These are phyloP conservation scores for Psilocybe subaeruginosa DNA, from an alignment of 768 basidiomycete genomes.

Conservation along the genomic window DNA sequence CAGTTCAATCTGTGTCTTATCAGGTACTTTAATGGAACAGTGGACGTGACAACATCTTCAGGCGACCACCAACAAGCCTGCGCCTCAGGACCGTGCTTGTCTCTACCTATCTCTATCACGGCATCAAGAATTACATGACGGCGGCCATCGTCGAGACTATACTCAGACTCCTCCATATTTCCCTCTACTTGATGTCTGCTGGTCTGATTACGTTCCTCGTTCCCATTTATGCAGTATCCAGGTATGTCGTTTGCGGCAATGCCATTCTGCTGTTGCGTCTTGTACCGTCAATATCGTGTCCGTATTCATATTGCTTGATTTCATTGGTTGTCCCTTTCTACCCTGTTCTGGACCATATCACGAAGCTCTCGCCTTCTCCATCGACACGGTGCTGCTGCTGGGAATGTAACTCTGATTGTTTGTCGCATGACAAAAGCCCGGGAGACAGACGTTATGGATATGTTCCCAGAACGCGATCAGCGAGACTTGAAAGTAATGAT, in stretches of 20 bases:
- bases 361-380: constrained; percentile 27
- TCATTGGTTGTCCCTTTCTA: constrained; percentile 39
- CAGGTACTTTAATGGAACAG: constrained; percentile 50
- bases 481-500: constrained; percentile 41
- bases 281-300: constrained; percentile 39
- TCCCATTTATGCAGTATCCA: constrained; percentile 36
- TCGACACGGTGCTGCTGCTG: constrained; percentile 24
- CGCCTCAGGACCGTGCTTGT: constrained; percentile 41
- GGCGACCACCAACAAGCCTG: constrained; percentile 33
- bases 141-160: constrained; percentile 40
- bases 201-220: constrained; percentile 48
- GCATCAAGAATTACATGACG: constrained; percentile 41
- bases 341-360: constrained; percentile 31
- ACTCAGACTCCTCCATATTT: constrained; percentile 50
- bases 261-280: constrained; percentile 27
- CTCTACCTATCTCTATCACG: constrained; percentile 43
- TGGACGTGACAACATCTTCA: constrained; percentile 48
- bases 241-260: constrained; percentile 32
- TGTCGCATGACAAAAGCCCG: constrained; percentile 32
- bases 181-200: constrained; percentile 53
- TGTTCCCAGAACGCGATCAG: constrained; percentile 35
- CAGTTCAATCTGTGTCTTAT: constrained; percentile 42
- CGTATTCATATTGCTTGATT: constrained; percentile 34
- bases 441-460: constrained; percentile 36
- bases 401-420: constrained; percentile 14